These are phyloP conservation scores for Eucalyptus camaldulensis DNA, from an alignment of 345 rosid genomes.

Conservation along the genomic window DNA sequence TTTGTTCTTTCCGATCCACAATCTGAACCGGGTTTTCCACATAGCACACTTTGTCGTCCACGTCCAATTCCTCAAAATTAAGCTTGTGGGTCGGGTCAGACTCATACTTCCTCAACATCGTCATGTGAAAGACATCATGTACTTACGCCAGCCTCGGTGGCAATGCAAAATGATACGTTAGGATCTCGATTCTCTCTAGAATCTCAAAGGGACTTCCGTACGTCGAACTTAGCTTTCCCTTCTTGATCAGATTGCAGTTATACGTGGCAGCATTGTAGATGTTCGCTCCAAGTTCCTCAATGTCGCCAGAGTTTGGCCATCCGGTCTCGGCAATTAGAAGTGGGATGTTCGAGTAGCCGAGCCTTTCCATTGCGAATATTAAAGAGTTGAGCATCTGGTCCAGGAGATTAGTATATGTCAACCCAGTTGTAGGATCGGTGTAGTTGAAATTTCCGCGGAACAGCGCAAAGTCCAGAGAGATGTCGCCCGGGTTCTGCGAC, in stretches of 20 bases:
- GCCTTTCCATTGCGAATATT: conserved; percentile 42
- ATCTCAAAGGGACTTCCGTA: no score
- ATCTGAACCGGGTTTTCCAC: no score
- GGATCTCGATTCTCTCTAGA: no score
- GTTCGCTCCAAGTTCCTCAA: conserved; percentile 52
- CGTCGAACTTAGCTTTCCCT: no score
- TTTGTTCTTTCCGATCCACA: no score
- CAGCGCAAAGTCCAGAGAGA: conserved; percentile 33
- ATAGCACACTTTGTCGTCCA: no score
- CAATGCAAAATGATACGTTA: no score
- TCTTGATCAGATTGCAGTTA: conserved; percentile 51
- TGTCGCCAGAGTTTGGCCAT: conserved; percentile 68
- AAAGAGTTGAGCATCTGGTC: conserved; percentile 79
- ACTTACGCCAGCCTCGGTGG: no score
- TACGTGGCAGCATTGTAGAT: conserved; percentile 58
- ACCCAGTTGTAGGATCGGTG: conserved; percentile 39
- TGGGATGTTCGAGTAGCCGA: conserved; percentile 35
- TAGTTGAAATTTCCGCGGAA: conserved; percentile 25
- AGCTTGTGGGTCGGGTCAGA: rapidly evolving
- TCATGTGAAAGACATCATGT: rapidly evolving
- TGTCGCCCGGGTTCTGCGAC: conserved; percentile 25
- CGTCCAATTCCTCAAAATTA: no score
- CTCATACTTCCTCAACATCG: no score
- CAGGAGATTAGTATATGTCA: conserved; percentile 53
- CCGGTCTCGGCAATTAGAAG: conserved; percentile 65